phyloP scores from a whole-genome alignment of 306 rosid species.

The Gleditsia sinensis region DNA sequence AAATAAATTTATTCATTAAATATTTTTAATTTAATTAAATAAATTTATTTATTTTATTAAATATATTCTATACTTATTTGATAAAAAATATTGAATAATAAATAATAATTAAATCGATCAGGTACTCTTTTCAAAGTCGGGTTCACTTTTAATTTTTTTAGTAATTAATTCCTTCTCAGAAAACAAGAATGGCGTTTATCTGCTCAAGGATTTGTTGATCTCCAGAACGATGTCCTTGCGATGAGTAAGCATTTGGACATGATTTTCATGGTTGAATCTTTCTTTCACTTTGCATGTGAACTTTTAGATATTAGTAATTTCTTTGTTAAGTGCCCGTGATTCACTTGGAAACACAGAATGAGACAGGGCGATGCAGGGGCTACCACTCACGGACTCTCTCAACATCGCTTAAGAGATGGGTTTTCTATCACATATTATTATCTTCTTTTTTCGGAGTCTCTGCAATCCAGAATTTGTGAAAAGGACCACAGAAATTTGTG shows the following conservation, averaged over 20 bases:
- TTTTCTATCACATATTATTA: too few relatives aligned
- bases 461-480: not conserved
- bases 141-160: too few relatives aligned
- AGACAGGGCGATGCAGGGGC: not conserved
- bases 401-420: not conserved
- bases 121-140: too few relatives aligned
- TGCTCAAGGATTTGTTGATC: not conserved
- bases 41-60: too few relatives aligned
- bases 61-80: too few relatives aligned
- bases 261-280: too few relatives aligned
- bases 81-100: too few relatives aligned
- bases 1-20: too few relatives aligned
- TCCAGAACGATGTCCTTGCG: not conserved
- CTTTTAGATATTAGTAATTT: not conserved
- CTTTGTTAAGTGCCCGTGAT: not conserved
- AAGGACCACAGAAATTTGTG: too few relatives aligned
- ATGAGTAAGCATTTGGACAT: not conserved
- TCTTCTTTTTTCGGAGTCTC: not conserved
- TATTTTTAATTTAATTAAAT: too few relatives aligned
- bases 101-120: too few relatives aligned
- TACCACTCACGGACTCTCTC: slow-evolving; percentile 12
- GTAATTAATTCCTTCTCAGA: too few relatives aligned
- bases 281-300: slow-evolving; percentile 13
- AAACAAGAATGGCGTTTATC: not conserved
- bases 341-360: not conserved